These are phyloP conservation scores for Ophiostoma angusticollis DNA, from an alignment of 2,329 filamentous ascomycete species.

Conservation along the genomic window DNA sequence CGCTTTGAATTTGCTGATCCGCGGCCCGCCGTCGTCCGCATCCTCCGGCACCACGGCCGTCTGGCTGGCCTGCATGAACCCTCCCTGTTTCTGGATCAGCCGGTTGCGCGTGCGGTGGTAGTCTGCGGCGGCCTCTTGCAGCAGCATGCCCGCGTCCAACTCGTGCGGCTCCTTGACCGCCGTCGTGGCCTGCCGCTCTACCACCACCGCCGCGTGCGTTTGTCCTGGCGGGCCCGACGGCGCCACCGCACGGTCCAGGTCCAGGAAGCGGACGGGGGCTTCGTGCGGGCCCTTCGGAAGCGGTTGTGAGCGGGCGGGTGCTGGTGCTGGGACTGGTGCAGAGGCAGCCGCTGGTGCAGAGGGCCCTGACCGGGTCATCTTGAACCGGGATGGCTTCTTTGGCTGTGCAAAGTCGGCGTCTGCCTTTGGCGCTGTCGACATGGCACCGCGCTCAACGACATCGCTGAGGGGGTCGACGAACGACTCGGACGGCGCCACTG, in stretches of 20 bases:
- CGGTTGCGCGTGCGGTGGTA: conserved; percentile 74
- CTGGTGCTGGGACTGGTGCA: not conserved
- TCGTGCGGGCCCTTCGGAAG: conserved; percentile 32
- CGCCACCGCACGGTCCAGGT: conserved; percentile 19
- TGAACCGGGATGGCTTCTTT: conserved; percentile 41
- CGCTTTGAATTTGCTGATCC: conserved; percentile 62
- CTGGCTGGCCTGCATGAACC: conserved; percentile 63
- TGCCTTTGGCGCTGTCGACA: not conserved
- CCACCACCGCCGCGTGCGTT: conserved; percentile 46
- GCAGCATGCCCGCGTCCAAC: conserved; percentile 58
- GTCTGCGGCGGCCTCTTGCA: conserved; percentile 67
- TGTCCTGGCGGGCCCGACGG: conserved; percentile 35
- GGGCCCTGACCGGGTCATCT: conserved; percentile 26
- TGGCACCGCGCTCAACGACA: conserved; percentile 19
- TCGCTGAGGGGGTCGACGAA: conserved; percentile 15
- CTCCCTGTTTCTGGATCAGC: conserved; percentile 71
- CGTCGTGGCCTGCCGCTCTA: conserved; percentile 37
- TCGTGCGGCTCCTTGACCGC: conserved; percentile 40
- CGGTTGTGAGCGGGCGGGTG: too few species aligned
- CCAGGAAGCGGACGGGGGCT: conserved; percentile 27
- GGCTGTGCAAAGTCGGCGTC: conserved; percentile 10
- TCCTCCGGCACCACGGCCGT: conserved; percentile 53
- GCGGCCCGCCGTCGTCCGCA: conserved; percentile 50
- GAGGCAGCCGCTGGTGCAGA: not conserved
- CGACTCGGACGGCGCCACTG: conserved; percentile 3